Evolutionary conservation across 148 eudicot species (phyloP).

Genomic region (Vaccinium macrocarpon): DNA sequence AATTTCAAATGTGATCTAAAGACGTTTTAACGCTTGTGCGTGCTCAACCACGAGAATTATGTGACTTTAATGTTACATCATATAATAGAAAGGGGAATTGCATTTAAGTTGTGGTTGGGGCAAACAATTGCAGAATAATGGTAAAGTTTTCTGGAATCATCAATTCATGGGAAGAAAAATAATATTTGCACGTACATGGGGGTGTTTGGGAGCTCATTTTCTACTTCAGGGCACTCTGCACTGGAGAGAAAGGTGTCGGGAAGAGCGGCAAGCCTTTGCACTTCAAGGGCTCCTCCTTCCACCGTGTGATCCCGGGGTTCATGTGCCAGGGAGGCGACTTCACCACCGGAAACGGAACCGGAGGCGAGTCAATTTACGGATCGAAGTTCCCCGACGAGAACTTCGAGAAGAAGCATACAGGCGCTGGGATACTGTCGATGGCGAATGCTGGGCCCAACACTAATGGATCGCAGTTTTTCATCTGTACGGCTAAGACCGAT

Average conservation of each 20-base stretch:
- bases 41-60: too few relatives aligned
- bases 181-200: too few relatives aligned
- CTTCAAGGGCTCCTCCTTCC: slow-evolving; percentile 53
- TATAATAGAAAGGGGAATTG: too few relatives aligned
- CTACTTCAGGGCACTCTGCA: slow-evolving; percentile 46
- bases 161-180: too few relatives aligned
- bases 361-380: slow-evolving; percentile 59
- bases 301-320: slow-evolving; percentile 60
- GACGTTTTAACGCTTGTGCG: too few relatives aligned
- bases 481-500: slow-evolving; percentile 63
- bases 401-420: slow-evolving; percentile 54
- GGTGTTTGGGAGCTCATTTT: too few relatives aligned
- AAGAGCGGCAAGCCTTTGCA: slow-evolving; percentile 47
- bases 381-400: slow-evolving; percentile 53
- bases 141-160: too few relatives aligned
- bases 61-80: too few relatives aligned
- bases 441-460: slow-evolving; percentile 66
- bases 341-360: slow-evolving; percentile 54
- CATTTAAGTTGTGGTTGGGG: too few relatives aligned
- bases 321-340: slow-evolving; percentile 70
- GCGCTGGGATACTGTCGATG: slow-evolving; percentile 74
- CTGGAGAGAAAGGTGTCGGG: slow-evolving; percentile 52
- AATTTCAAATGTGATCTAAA: too few relatives aligned
- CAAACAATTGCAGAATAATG: too few relatives aligned
- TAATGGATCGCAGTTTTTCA: slow-evolving; percentile 78